Evolutionary conservation across 2,329 filamentous ascomycete genomes (phyloP), one percentile per base, ranked within the genome.

Genomic region (Cryphonectria carpinicola): DNA sequence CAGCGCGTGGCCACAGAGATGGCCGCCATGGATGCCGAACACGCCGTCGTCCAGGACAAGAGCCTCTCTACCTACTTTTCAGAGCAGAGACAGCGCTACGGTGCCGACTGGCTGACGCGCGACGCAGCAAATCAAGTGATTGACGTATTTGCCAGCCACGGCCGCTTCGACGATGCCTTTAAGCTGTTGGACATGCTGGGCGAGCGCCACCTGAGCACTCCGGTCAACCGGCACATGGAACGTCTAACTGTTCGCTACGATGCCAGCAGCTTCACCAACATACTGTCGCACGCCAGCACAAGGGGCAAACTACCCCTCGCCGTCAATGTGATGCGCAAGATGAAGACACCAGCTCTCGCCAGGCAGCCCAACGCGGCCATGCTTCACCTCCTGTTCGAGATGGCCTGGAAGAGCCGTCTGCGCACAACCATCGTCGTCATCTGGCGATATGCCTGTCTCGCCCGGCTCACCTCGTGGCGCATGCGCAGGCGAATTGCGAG

Each of bases 61-160:
- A 75, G 76, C 52, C 74, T 83, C 0, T 73, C 78, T 3, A 68
- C 73, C 0, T 86, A 87, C 70, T 68, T 86, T 10, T 72, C 74
- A 13, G 77, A 80, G 46, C 84, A 85, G 74, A 74, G 79, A 6
- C 76, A 77, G 11, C 79, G 82, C 3, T 87, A 87, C 75, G 84
- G 85, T 5, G 73, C 77, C 1, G 77, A 77, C n/a, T 88, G 86
- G 86, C 76, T 84, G 49, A 81, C 79, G 6, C 74, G 73, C 32
- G 73, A 74, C 6, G 78, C 82, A 1, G 74, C 81, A 56, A 81
- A 83, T 74, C 75, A 74, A 46, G 80, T 85, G 35, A 72, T 86
- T n/a, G 76, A 80, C 3, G 82, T 85, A 61, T 79, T 85, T 35
- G 80, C 83, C 64, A 77, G 80, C 41, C 80, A 85, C 74, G 77